A percentile compares a stretch with the other conserved stretches of the same genome.
These are phyloP conservation scores for Cytospora schulzeri DNA, from an alignment of 2,329 filamentous ascomycete species.

Conservation along the genomic window DNA sequence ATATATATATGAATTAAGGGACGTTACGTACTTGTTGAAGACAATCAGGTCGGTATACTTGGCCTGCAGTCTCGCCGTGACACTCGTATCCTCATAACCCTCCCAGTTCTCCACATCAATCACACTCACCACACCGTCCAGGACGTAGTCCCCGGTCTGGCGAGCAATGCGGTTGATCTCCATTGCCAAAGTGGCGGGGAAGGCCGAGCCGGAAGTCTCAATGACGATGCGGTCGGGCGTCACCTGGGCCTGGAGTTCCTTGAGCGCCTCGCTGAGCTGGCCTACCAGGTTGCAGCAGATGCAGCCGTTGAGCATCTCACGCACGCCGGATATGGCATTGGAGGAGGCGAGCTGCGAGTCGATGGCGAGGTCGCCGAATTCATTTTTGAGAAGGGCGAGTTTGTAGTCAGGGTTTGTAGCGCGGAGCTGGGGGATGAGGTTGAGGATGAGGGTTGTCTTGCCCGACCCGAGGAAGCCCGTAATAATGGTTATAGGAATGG, in stretches of 20 bases:
- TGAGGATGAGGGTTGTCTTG: slow-evolving; percentile 94
- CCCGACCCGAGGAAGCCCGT: slow-evolving; percentile 96
- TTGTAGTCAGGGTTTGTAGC: slow-evolving; percentile 75
- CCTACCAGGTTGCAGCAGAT: slow-evolving; percentile 99
- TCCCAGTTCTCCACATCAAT: slow-evolving; percentile 95
- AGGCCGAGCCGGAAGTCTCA: slow-evolving; percentile 87
- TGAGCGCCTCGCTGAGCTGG: slow-evolving; percentile 78
- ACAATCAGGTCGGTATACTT: slow-evolving; percentile 88
- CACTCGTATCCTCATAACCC: slow-evolving; percentile 88
- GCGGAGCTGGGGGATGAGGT: slow-evolving; percentile 85
- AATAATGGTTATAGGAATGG: slow-evolving; percentile 89
- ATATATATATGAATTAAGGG: not conserved
- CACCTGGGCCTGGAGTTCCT: slow-evolving; percentile 63
- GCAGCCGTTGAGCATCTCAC: slow-evolving; percentile 92
- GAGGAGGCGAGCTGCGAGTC: slow-evolving; percentile 89
- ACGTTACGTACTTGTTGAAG: slow-evolving; percentile 69
- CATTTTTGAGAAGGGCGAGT: slow-evolving; percentile 94
- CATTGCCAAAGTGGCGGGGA: slow-evolving; percentile 86
- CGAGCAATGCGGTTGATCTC: slow-evolving; percentile 80
- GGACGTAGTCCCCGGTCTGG: slow-evolving; percentile 68
- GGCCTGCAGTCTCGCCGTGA: slow-evolving; percentile 86
- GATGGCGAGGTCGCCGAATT: slow-evolving; percentile 92
- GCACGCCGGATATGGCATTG: slow-evolving; percentile 82
- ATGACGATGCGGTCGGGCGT: slow-evolving; percentile 84
- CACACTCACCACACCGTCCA: slow-evolving; percentile 88